phyloP scores from a whole-genome alignment of 768 basidiomycete genomes.

The Lepiota brunneoincarnata region DNA sequence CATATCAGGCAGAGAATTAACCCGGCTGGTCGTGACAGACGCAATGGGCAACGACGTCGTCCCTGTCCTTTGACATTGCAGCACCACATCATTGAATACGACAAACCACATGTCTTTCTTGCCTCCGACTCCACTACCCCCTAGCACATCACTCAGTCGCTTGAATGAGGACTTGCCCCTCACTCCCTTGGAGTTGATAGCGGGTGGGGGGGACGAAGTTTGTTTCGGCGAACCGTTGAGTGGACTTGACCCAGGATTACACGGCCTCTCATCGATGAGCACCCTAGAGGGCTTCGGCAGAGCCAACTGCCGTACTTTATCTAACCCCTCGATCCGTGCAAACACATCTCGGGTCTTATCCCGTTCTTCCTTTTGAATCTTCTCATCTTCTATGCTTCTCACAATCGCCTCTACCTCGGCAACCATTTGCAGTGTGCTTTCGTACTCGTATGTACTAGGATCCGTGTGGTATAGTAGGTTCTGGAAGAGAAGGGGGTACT shows the following conservation, averaged over 20 bases:
- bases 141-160: slow-evolving; percentile 86
- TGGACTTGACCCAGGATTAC: slow-evolving; percentile 34
- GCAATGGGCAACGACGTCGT: slow-evolving; percentile 82
- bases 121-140: slow-evolving; percentile 53
- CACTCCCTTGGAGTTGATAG: slow-evolving; percentile 53
- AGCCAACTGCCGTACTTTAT: slow-evolving; percentile 90
- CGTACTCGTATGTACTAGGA: slow-evolving; percentile 96
- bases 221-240: slow-evolving; percentile 30
- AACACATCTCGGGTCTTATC: slow-evolving; percentile 94
- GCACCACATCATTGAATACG: slow-evolving; percentile 91
- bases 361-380: slow-evolving; percentile 93
- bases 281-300: slow-evolving; percentile 87
- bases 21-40: slow-evolving; percentile 60
- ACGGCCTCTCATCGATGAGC: slow-evolving; percentile 77
- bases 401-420: slow-evolving; percentile 97
- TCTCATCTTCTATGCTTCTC: slow-evolving; percentile 96
- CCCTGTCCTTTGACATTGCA: slow-evolving; percentile 89
- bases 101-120: slow-evolving; percentile 95
- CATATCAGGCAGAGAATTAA: slow-evolving; percentile 79
- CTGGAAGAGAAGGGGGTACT: slow-evolving; percentile 97
- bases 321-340: slow-evolving; percentile 93
- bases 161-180: slow-evolving; percentile 86
- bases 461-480: slow-evolving; percentile 97
- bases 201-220: slow-evolving; percentile 37
- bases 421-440: slow-evolving; percentile 93